Conservation (phyloP, 192 early-diverging fungal species). For the Backusella psychrophila region DNA sequence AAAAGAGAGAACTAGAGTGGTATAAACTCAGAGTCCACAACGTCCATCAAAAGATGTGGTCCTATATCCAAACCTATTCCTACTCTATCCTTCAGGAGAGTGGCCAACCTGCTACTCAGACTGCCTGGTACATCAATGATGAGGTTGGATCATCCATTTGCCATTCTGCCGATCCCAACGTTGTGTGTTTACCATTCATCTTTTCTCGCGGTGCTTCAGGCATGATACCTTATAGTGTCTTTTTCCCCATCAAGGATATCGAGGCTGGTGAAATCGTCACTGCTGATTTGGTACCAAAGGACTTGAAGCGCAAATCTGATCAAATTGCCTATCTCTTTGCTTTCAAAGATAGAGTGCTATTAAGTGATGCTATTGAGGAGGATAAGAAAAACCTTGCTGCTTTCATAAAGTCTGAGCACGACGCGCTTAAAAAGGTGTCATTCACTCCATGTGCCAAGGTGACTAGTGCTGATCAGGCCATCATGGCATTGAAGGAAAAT, state of each 20-base stretch:
- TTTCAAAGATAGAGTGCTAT: constrained; percentile 35
- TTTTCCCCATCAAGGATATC: constrained; percentile 62
- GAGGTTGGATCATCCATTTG: constrained; percentile 59
- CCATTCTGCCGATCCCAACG: constrained; percentile 60
- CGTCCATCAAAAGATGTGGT: constrained; percentile 43
- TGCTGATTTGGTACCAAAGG: constrained; percentile 58
- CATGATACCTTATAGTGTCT: constrained; percentile 59
- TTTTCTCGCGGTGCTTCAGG: constrained; percentile 48
- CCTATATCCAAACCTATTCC: constrained; percentile 51
- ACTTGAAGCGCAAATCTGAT: constrained; percentile 45
- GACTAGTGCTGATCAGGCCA: not conserved
- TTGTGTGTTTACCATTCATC: constrained; percentile 62
- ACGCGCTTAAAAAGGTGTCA: not conserved
- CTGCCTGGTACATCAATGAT: constrained; percentile 47
- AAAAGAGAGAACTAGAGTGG: constrained; percentile 32
- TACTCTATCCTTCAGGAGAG: constrained; percentile 45
- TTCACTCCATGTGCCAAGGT: not conserved
- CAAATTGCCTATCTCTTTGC: constrained; percentile 56
- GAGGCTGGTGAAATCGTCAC: constrained; percentile 46
- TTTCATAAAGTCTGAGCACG: not conserved
- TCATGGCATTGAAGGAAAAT: constrained; percentile 5
- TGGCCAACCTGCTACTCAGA: constrained; percentile 45
- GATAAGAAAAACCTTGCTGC: not conserved
- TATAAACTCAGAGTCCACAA: constrained; percentile 30
- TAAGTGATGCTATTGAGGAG: constrained; percentile 8